phyloP scores from a whole-genome alignment of 495 filamentous ascomycete species.

The Chaetomium fimeti region DNA sequence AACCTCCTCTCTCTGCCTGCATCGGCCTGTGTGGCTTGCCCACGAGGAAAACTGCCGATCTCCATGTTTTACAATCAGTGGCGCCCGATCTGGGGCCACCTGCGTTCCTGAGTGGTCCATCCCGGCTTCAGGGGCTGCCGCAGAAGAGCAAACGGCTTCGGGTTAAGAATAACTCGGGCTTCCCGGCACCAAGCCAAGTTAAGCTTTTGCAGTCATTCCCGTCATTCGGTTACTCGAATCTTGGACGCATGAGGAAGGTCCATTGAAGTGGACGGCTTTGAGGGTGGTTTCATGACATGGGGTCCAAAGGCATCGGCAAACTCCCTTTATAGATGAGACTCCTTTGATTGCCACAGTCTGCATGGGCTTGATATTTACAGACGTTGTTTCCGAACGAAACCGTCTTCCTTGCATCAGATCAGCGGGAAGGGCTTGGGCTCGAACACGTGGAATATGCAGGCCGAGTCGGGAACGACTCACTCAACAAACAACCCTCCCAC shows the following conservation, averaged over 20 bases:
- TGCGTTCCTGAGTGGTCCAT: conserved; percentile 5
- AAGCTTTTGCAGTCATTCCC: background rate
- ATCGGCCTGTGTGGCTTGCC: background rate
- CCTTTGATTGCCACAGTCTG: conserved; percentile 12
- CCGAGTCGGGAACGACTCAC: background rate
- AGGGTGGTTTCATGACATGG: background rate
- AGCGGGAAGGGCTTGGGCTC: background rate
- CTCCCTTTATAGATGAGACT: background rate
- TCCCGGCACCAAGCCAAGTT: background rate
- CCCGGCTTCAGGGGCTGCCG: background rate
- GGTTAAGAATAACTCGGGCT: background rate
- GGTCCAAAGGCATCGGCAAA: background rate
- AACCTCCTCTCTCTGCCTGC: background rate
- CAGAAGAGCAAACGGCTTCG: conserved; percentile 2
- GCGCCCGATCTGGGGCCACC: background rate
- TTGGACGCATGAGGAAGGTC: conserved; percentile 13
- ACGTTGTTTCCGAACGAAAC: background rate
- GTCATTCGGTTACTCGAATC: background rate
- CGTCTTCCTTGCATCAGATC: background rate
- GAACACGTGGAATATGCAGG: background rate
- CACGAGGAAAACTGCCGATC: conserved; percentile 10
- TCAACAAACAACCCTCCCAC: conserved; percentile 1
- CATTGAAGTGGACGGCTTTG: background rate
- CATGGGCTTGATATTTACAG: background rate
- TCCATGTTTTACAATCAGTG: background rate